A percentile compares a stretch with the other conserved stretches of the same genome.
Evolutionary conservation across 164 flowering plant genomes (phyloP).

Genomic region (Liriodendron chinense): DNA sequence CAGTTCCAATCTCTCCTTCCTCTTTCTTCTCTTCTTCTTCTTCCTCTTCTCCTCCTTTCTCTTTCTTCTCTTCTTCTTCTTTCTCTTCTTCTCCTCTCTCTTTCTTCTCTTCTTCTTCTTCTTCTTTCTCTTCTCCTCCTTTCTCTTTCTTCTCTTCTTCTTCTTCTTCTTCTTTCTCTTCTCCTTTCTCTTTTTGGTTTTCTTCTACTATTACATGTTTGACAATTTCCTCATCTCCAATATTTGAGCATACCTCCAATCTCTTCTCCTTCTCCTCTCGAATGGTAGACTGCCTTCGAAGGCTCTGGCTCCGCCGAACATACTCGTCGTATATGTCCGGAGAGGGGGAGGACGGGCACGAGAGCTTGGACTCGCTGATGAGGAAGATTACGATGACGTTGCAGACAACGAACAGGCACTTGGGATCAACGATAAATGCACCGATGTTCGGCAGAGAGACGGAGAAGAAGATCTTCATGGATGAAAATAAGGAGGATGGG

Average conservation of each 20-base stretch:
- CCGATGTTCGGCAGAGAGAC: conserved; percentile 32
- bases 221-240: conserved; percentile 2
- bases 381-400: conserved; percentile 56
- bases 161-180: conserved; percentile 1
- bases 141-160: conserved; percentile 5
- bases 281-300: conserved; percentile 8
- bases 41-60: conserved; percentile 9
- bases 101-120: neutral
- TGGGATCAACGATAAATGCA: conserved; percentile 33
- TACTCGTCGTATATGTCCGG: conserved; percentile 39
- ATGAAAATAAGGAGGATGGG: conserved; percentile 28
- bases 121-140: conserved; percentile 10
- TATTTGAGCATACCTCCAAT: conserved; percentile 6
- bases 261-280: conserved; percentile 13
- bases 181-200: conserved; percentile 9
- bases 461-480: conserved; percentile 28
- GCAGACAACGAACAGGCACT: conserved; percentile 49
- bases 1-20: conserved; percentile 27
- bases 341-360: conserved; percentile 27
- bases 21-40: conserved; percentile 11
- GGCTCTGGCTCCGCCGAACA: conserved; percentile 18
- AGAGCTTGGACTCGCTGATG: conserved; percentile 49
- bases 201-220: neutral
- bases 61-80: conserved; percentile 7
- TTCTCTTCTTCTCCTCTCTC: neutral